Conservation (phyloP, 2,329 filamentous ascomycete species). For the Cladosporium velox region DNA sequence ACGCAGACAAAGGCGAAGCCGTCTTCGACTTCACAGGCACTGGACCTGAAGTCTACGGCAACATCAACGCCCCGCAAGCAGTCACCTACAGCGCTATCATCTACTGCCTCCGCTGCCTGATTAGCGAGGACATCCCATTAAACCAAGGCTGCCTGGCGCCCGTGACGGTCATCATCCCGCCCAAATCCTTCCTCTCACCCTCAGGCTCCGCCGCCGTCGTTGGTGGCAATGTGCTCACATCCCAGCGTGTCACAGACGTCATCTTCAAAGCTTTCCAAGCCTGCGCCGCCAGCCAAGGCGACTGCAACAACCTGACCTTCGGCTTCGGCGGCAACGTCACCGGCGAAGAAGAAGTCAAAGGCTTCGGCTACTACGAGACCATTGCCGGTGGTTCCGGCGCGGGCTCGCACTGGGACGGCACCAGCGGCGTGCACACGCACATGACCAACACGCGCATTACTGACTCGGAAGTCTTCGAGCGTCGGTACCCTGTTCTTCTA, state of each 20-base stretch:
- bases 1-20: constrained; percentile 71
- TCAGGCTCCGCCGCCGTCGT: constrained; percentile 78
- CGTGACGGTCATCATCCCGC: constrained; percentile 72
- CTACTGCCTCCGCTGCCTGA: constrained; percentile 78
- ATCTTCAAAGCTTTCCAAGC: constrained; percentile 78
- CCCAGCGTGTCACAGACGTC: constrained; percentile 78
- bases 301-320: constrained; percentile 84
- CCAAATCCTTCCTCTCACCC: constrained; percentile 71
- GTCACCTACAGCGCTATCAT: constrained; percentile 84
- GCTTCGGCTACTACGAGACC: constrained; percentile 86
- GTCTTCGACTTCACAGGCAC: constrained; percentile 79
- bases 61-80: constrained; percentile 78
- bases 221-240: constrained; percentile 78
- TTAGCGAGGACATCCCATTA: constrained; percentile 78
- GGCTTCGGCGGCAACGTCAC: constrained; percentile 71
- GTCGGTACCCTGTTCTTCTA: constrained; percentile 73
- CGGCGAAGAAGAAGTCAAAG: constrained; percentile 62
- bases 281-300: constrained; percentile 76
- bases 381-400: constrained; percentile 78
- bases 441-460: constrained; percentile 88
- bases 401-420: constrained; percentile 71
- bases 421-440: constrained; percentile 75
- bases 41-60: constrained; percentile 66
- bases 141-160: constrained; percentile 84
- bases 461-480: constrained; percentile 76